Percentiles rank a stretch among this genome's conserved stretches.
These are phyloP conservation scores for Lentinula novae-zelandiae DNA, from an alignment of 1,284 basidiomycete species.

Conservation along the genomic window DNA sequence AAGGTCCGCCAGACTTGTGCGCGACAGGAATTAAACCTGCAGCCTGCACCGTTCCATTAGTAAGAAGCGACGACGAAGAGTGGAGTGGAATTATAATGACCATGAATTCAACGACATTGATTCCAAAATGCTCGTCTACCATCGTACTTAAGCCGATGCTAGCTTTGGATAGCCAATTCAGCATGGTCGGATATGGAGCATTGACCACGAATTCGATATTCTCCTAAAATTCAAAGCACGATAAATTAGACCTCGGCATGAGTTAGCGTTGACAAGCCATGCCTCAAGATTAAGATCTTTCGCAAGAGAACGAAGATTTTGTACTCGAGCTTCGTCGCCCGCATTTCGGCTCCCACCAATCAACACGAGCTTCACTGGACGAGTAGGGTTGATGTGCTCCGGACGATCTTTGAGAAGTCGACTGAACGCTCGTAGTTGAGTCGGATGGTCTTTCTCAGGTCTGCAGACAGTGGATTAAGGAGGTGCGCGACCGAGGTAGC, in stretches of 20 bases:
- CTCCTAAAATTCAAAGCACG: slow-evolving; percentile 35
- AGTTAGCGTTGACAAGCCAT: slow-evolving; percentile 1
- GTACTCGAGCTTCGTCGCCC: slow-evolving; percentile 71
- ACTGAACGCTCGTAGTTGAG: slow-evolving; percentile 74
- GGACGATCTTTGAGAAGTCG: slow-evolving; percentile 59
- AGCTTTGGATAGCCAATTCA: slow-evolving; percentile 66
- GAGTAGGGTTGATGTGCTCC: slow-evolving; percentile 35
- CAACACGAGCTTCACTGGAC: slow-evolving; percentile 57
- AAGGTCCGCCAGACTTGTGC: slow-evolving; percentile 91
- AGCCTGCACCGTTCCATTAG: slow-evolving; percentile 50
- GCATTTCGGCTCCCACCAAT: slow-evolving; percentile 84
- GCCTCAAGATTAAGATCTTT: slow-evolving; percentile 67
- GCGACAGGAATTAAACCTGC: slow-evolving; percentile 91
- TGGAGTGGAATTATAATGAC: slow-evolving; percentile 34
- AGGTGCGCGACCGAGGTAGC: neutral
- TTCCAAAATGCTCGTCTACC: slow-evolving; percentile 99
- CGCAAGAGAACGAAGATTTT: slow-evolving; percentile 56
- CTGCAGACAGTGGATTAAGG: slow-evolving; percentile 31
- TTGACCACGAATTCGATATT: slow-evolving; percentile 83
- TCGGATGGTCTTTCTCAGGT: slow-evolving; percentile 92
- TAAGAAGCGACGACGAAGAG: neutral
- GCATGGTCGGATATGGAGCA: slow-evolving; percentile 71
- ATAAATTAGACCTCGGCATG: neutral
- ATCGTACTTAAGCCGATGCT: slow-evolving; percentile 94
- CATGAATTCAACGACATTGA: slow-evolving; percentile 98